Evolutionary conservation across 129 eudicot genomes (phyloP), one percentile per base, ranked within the genome.

Genomic region (Calendula officinalis): DNA sequence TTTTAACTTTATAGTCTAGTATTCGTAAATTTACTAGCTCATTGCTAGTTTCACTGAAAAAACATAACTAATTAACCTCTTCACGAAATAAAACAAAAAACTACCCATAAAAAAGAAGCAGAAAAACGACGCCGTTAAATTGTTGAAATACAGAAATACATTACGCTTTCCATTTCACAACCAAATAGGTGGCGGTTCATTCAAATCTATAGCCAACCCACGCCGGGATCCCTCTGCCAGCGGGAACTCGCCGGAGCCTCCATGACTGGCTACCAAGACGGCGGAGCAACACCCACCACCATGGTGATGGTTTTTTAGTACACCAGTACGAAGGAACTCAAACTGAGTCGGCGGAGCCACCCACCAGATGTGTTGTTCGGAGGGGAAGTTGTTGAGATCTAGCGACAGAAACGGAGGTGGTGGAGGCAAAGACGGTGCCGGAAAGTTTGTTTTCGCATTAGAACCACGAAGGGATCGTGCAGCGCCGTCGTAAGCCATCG

Each of bases 401-500:
- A 82, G 73, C 2, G 88, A 65, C 61, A 70, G 46, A 12, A 73
- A 42, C 34, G 83, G 83, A 35, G 73, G 70, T 33, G 54, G 78
- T 30, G 16, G 66, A 0, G 67, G 30, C 7, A 39, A 16, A 9
- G 2, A 78, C 8, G 74, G 58, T 17, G 82, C 75, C 56, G 62
- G 86, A 63, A 85, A 85, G 80, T 89, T 89, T 51, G 90, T 85
- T 58, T 82, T 89, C 55, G 96, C 96, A 60, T 89, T 89, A 27
- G 86, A 60, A 34, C 94, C 96, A 13, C 94, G 81, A 38, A 89
- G 87, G 8, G 85, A 77, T 48, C 94, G 72, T 69, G 96, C 96
- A 47, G 96, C 96, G 50, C 84, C 83, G 69, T 89, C 96, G 70
- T 89, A 89, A 5, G 96, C 96, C 35, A 89, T 32, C 44, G 96